These are phyloP conservation scores for Thielaviopsis populi DNA, from an alignment of 2,329 filamentous ascomycete genomes.

Conservation along the genomic window DNA sequence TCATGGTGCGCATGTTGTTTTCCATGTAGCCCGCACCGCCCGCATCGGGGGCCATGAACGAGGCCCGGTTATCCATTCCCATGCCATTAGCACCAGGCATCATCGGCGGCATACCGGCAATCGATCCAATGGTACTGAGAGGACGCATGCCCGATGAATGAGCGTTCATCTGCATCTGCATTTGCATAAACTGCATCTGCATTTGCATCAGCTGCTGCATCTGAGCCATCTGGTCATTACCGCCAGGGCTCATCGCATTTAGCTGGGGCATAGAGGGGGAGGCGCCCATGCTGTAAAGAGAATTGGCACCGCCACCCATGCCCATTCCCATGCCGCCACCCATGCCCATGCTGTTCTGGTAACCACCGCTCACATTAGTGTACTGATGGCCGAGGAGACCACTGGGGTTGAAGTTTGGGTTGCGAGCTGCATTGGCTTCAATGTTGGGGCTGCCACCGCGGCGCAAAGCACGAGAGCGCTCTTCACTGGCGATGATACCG, in stretches of 20 bases:
- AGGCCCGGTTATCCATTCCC: slow-evolving; percentile 30
- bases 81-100: slow-evolving; percentile 33
- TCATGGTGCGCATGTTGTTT: slow-evolving; percentile 53
- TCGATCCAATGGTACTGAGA: slow-evolving; percentile 10
- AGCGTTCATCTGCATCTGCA: slow-evolving; percentile 73
- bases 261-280: slow-evolving; percentile 21
- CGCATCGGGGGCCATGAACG: slow-evolving; percentile 34
- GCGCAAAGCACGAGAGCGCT: slow-evolving; percentile 61
- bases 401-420: slow-evolving; percentile 24
- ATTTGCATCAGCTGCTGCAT: slow-evolving; percentile 43
- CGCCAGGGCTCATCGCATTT: slow-evolving; percentile 17
- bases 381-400: slow-evolving; percentile 28
- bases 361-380: slow-evolving; percentile 34
- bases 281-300: slow-evolving; percentile 17
- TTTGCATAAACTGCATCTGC: slow-evolving; percentile 78
- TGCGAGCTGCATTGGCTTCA: slow-evolving; percentile 29
- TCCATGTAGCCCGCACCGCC: slow-evolving; percentile 32
- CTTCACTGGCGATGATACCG: slow-evolving; percentile 75
- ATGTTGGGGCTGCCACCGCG: slow-evolving; percentile 57
- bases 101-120: slow-evolving; percentile 42
- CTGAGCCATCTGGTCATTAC: slow-evolving; percentile 22
- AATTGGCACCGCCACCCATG: slow-evolving; percentile 8
- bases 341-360: slow-evolving; percentile 18
- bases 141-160: slow-evolving; percentile 13
- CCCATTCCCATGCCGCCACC: slow-evolving; percentile 18